phyloP scores from a whole-genome alignment of 164 flowering plant species.

The Vitis rotundifolia region DNA sequence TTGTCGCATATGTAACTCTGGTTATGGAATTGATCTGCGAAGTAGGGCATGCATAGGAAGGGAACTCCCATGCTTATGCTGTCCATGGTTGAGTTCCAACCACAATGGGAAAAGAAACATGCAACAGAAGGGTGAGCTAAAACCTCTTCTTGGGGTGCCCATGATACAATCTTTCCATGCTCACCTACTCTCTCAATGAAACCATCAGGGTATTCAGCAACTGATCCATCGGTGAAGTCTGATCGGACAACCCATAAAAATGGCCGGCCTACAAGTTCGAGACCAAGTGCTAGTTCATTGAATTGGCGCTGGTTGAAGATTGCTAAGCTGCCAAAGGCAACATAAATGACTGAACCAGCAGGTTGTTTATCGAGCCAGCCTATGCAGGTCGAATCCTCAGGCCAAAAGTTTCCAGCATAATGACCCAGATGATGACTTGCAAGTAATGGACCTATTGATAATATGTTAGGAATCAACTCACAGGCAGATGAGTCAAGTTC shows the following conservation, averaged over 20 bases:
- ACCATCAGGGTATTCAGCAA: background rate
- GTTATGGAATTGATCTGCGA: conserved; percentile 21
- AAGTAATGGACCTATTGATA: too few relatives aligned
- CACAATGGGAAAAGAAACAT: conserved; percentile 2
- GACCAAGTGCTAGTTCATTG: conserved; percentile 6
- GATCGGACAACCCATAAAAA: conserved; percentile 11
- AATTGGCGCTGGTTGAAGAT: background rate
- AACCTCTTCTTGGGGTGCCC: conserved; percentile 12
- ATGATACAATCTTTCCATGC: conserved; percentile 4
- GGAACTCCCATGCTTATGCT: conserved; percentile 19
- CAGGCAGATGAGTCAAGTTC: too few relatives aligned
- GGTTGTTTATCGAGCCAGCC: conserved; percentile 9
- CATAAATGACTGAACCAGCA: conserved; percentile 7
- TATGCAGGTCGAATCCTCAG: conserved; percentile 8
- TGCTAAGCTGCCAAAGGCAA: conserved; percentile 3
- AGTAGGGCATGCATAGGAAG: conserved; percentile 28
- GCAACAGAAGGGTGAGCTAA: conserved; percentile 9
- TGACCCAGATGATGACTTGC: too few relatives aligned
- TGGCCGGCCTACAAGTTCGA: background rate
- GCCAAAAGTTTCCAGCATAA: conserved; percentile 6
- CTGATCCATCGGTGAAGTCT: background rate
- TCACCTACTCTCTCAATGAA: conserved; percentile 1
- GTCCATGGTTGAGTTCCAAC: background rate
- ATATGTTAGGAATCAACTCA: too few relatives aligned
- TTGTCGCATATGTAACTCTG: conserved; percentile 21